Percentiles rank a stretch among this genome's conserved stretches.
These are phyloP conservation scores for Ophiorrhiza pumila DNA, from an alignment of 257 asterid species.

Conservation along the genomic window DNA sequence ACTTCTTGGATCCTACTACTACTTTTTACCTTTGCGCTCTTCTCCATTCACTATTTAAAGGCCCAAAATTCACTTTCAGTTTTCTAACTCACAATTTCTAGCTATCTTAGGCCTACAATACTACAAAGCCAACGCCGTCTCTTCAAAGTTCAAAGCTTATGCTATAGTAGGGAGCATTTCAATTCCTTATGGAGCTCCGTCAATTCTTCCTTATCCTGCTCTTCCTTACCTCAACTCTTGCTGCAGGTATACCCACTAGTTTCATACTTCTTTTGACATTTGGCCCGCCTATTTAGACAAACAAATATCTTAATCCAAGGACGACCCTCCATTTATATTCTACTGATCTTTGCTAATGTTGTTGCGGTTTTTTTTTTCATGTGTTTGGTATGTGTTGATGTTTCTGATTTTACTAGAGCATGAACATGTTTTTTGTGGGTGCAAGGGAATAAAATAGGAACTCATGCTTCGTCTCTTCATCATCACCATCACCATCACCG, in stretches of 20 bases:
- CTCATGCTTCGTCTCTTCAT: constrained; percentile 18
- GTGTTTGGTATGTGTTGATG: background rate
- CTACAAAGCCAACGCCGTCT: too few relatives aligned
- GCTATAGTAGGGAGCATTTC: too few relatives aligned
- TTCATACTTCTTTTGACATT: background rate
- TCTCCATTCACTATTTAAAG: too few relatives aligned
- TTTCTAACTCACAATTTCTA: background rate
- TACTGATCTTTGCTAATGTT: too few relatives aligned
- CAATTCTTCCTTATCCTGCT: constrained; percentile 23
- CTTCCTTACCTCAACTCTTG: constrained; percentile 34
- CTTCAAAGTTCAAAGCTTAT: too few relatives aligned
- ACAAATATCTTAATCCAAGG: too few relatives aligned
- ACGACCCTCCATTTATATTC: too few relatives aligned
- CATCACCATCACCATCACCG: constrained; percentile 19
- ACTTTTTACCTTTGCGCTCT: too few relatives aligned
- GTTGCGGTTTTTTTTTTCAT: background rate
- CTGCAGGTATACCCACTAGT: constrained; percentile 30
- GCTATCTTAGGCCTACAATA: too few relatives aligned
- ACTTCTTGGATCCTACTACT: background rate
- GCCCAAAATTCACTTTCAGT: background rate
- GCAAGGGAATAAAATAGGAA: constrained; percentile 25
- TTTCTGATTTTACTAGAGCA: background rate
- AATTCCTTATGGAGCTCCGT: constrained; percentile 38
- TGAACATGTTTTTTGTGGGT: background rate
- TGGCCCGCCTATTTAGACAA: too few relatives aligned